A percentile compares a stretch with the other conserved stretches of the same genome.
These are phyloP conservation scores for Trichoderma asperellum DNA, from an alignment of 2,329 filamentous ascomycete species.

Conservation along the genomic window DNA sequence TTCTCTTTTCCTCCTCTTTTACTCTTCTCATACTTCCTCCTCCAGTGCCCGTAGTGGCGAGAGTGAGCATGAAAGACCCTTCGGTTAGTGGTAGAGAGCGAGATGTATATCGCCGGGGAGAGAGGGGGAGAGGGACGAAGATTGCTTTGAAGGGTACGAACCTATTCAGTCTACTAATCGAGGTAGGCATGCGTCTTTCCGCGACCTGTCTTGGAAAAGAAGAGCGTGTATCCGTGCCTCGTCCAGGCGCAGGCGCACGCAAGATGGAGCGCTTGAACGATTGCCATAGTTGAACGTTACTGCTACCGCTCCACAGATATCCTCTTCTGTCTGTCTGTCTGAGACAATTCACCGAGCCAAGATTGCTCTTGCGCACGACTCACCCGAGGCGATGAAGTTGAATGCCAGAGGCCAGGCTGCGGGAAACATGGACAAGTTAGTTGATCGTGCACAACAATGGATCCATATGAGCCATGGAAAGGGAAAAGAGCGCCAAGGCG, in stretches of 20 bases:
- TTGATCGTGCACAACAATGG: background rate
- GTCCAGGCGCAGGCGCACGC: no score
- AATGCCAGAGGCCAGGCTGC: conserved; percentile 78
- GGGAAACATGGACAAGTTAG: conserved; percentile 39
- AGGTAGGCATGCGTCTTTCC: background rate
- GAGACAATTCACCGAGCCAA: conserved; percentile 20
- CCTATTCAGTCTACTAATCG: conserved; percentile 19
- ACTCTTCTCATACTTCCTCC: background rate
- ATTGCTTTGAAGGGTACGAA: conserved; percentile 29
- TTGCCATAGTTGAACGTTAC: conserved; percentile 29
- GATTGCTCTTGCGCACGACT: conserved; percentile 53
- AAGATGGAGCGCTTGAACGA: background rate
- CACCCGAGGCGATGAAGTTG: conserved; percentile 91
- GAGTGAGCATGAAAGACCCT: background rate
- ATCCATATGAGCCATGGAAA: background rate
- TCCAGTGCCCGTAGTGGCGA: background rate
- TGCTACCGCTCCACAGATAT: conserved; percentile 63
- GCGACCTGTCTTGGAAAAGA: background rate
- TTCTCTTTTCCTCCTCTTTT: background rate
- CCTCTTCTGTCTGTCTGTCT: background rate
- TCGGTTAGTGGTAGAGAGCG: conserved; percentile 1
- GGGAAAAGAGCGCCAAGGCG: background rate
- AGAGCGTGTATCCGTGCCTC: background rate
- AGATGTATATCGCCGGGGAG: conserved; percentile 35
- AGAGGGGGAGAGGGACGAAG: conserved; percentile 34